Conservation (phyloP, 345 rosid genomes). For the Rubroshorea leprosula region DNA sequence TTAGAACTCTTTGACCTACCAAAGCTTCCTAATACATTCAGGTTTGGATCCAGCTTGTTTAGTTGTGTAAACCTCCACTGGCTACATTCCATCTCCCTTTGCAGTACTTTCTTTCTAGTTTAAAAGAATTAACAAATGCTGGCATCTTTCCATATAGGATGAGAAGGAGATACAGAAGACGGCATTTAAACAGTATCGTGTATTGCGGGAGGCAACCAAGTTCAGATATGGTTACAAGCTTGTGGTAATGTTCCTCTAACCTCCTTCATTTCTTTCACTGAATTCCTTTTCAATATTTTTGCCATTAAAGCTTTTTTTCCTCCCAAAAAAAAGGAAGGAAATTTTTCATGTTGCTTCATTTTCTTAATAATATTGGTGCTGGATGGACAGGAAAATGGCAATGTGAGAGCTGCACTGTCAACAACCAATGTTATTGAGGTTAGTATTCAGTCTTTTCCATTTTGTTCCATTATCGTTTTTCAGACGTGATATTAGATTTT, state of each 20-base stretch:
- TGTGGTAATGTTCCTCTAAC: conserved; percentile 51
- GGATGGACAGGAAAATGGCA: conserved; percentile 66
- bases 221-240: conserved; percentile 98
- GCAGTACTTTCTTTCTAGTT: conserved; percentile 12
- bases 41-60: too few relatives aligned
- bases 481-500: too few relatives aligned
- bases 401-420: conserved; percentile 70
- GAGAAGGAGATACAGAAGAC: conserved; percentile 91
- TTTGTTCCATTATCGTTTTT: neutral
- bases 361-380: conserved; percentile 2
- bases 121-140: conserved; percentile 12
- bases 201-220: conserved; percentile 56
- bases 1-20: too few relatives aligned
- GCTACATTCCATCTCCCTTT: neutral
- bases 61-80: neutral
- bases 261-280: neutral
- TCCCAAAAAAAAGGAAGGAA: neutral
- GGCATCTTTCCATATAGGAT: conserved; percentile 41
- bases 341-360: neutral
- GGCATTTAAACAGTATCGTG: conserved; percentile 72
- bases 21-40: too few relatives aligned
- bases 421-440: conserved; percentile 80
- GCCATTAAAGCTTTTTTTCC: neutral
- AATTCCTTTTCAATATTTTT: neutral
- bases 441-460: conserved; percentile 5